phyloP scores from a whole-genome alignment of 306 rosid species.

The Acacia melanoxylon region DNA sequence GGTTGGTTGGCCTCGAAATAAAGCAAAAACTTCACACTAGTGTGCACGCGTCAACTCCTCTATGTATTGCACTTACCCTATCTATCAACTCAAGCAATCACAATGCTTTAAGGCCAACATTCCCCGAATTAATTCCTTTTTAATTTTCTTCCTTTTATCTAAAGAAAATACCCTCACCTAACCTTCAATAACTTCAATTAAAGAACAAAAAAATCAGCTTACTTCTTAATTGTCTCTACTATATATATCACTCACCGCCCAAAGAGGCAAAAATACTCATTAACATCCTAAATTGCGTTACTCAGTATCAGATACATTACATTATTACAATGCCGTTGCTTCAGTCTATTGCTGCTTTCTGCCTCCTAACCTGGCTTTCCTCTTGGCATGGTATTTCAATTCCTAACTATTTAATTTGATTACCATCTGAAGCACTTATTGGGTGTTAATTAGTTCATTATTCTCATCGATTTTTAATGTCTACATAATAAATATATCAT shows the following conservation, averaged over 20 bases:
- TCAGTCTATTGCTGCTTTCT: conserved; percentile 27
- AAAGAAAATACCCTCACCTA: conserved; percentile 47
- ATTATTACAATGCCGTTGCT: conserved; percentile 43
- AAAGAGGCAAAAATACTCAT: background rate
- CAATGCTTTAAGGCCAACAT: conserved; percentile 34
- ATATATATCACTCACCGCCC: background rate
- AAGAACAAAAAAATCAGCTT: conserved; percentile 37
- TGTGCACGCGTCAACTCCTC: conserved; percentile 29
- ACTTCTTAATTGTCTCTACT: conserved; percentile 22
- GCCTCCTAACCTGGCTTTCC: conserved; percentile 42
- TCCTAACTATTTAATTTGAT: background rate
- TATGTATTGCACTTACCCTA: background rate
- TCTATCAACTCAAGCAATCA: conserved; percentile 36
- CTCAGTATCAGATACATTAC: conserved; percentile 39
- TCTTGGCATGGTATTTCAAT: conserved; percentile 47
- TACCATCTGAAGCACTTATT: background rate
- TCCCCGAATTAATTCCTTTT: background rate
- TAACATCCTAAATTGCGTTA: conserved; percentile 7
- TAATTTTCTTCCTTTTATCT: conserved; percentile 36
- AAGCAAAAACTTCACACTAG: conserved; percentile 3
- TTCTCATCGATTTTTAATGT: background rate
- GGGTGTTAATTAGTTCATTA: background rate
- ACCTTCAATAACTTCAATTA: conserved; percentile 63
- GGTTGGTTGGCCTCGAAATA: background rate
- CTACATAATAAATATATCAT: background rate